Base-by-base conservation (phyloP, 2,329 filamentous ascomycete genomes). In the Alternaria incomplexa region DNA sequence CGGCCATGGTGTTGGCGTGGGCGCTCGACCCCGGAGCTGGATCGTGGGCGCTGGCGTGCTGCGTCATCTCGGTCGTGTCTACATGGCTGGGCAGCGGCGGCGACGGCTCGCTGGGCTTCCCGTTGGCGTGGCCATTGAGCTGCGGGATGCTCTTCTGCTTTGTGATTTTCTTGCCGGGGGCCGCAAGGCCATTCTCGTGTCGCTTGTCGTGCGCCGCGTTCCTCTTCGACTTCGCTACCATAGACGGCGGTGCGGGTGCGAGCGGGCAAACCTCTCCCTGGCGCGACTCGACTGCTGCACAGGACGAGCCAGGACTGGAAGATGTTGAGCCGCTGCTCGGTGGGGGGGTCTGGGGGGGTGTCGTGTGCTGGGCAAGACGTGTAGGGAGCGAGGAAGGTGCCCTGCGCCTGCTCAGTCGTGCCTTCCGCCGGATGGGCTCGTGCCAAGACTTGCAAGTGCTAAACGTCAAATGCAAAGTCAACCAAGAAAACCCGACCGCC, bases 151-250 rank as follows among this genome's bases (percentile, higher is more conserved):
- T 83, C 71, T 80, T 81, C 75, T 83, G 81, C 74, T 80, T 82
- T 64, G 78, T 73, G 73, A 90, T 83, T 79, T 90, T 89, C 85
- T 90, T 93, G 71, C 90, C 90, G 56, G 91, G 89, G 76, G 90
- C 90, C 86, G 93, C 91, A 80, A 93, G 86, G 77, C 93, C 93
- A 90, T 92, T 93, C 83, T 97, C 93, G 83, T 96, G 91, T 81
- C 91, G 89, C 73, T 81, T 83, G 79, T 83, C 81, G 75, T 82
- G 82, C 76, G 82, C 77, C 78, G 79, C 79, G 73, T 73, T 78
- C 73, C 75, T 78, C 75, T 81, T 82, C 74, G 74, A 76, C 78
- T 81, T 83, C 70, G 81, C 80, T 81, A 83, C 83, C 83, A 85
- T 85, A 76, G 81, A 77, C 69, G 70, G 73, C 68, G 71, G 67